Base-by-base conservation (phyloP, 148 eudicot genomes). In the Vaccinium macrocarpon region DNA sequence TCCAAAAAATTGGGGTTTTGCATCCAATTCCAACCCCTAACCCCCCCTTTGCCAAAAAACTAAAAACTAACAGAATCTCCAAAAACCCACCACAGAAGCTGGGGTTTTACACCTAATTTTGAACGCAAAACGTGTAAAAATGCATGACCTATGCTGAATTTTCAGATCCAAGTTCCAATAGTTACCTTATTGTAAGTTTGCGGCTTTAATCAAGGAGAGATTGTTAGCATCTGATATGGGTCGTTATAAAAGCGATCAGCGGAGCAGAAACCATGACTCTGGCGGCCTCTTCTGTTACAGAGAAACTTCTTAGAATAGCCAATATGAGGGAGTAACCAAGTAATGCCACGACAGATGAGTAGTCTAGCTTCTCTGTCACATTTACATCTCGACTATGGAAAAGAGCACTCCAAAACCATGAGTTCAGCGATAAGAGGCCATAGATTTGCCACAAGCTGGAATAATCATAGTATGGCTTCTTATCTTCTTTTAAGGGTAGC, bases 391-490 rank as follows among this genome's bases (percentile, higher is more conserved):
- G 87, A 84, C 94, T 90, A 73, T 96, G 98, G 85, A 94, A 96
- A 87, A 92, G 88, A 83, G 95, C 94, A 88, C 98, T 94, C 98
- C 98, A 96, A 85, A 96, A 84, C 96, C 98, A 96, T 19, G 96
- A 87, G 83, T 93, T 94, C 81, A 96, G 59, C 6, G 98, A 86
- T 19, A 96, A 81, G 64, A 96, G 84, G 59, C 87, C 96, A 87
- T 96, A 96, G 80, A 92, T 82, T 83, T 93, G 88, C 94, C 95
- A 96, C 84, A 94, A 83, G 79, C 81, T 79, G 73, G 95, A 83
- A 86, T 88, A 96, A 56, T 94, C 92, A 80, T 96, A 96, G 85
- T 85, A 90, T 61, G 93, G 87, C 42, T 42, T 92, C 80, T 83
- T 86, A 80, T 88, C 87, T 62, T 90, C 86, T 85, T 89, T 94